These are phyloP conservation scores for Auriscalpium microsporum DNA, from an alignment of 768 basidiomycete genomes.

Conservation along the genomic window DNA sequence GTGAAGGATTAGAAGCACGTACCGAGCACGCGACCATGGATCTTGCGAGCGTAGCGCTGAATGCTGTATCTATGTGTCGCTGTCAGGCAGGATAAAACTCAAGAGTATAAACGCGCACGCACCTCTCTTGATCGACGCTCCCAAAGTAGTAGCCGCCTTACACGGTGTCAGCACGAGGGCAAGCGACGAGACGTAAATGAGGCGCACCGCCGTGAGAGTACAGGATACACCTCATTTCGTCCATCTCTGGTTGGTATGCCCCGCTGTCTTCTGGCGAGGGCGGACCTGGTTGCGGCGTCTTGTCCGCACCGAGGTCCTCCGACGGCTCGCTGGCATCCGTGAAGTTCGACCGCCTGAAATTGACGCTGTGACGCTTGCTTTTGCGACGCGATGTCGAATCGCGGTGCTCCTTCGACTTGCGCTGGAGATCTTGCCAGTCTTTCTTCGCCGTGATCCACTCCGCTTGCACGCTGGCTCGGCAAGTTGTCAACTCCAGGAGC, in stretches of 20 bases:
- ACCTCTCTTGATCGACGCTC: conserved; percentile 72
- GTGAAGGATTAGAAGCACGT: conserved; percentile 11
- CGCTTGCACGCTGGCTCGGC: conserved; percentile 53
- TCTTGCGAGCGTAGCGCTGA: conserved; percentile 84
- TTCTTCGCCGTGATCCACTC: conserved; percentile 87
- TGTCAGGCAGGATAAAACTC: background rate
- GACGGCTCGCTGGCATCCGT: background rate
- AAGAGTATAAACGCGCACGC: background rate
- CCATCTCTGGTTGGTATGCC: conserved; percentile 62
- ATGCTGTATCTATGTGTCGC: conserved; percentile 48
- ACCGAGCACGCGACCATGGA: conserved; percentile 85
- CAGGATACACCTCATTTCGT: conserved; percentile 77
- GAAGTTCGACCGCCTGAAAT: conserved; percentile 20
- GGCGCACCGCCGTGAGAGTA: conserved; percentile 67
- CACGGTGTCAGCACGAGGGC: conserved; percentile 10
- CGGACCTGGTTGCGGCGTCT: background rate
- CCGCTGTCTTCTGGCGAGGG: conserved; percentile 16
- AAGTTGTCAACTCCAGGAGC: background rate
- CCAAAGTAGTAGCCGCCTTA: conserved; percentile 81
- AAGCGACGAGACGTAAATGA: conserved; percentile 1
- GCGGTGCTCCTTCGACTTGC: conserved; percentile 31
- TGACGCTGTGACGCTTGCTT: conserved; percentile 20
- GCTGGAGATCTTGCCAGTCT: conserved; percentile 68
- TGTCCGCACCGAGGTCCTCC: background rate
- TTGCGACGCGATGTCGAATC: background rate